Evolutionary conservation across 2,329 filamentous ascomycete species (phyloP).

Genomic region (Endoconidiophora laricicola): DNA sequence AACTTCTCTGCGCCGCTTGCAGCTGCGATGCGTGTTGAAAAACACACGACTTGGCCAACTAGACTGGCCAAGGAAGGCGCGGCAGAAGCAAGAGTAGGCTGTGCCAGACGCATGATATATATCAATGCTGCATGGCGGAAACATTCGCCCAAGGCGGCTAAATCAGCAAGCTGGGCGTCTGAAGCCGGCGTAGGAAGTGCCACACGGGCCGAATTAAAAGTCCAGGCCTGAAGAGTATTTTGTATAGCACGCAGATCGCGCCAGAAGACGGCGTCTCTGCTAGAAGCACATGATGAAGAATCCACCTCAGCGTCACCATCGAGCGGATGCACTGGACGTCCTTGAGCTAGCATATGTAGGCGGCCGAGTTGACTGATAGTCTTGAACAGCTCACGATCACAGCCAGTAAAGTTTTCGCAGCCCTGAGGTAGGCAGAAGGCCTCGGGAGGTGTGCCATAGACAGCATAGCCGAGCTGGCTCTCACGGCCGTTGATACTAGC

Average conservation of each 20-base stretch:
- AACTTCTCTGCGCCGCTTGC: constrained; percentile 68
- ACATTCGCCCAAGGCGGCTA: constrained; percentile 71
- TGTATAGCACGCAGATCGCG: constrained; percentile 71
- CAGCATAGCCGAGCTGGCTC: constrained; percentile 42
- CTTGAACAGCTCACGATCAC: constrained; percentile 74
- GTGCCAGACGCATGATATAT: constrained; percentile 75
- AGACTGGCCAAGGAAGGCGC: constrained; percentile 47
- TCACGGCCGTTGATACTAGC: constrained; percentile 86
- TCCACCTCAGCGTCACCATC: not conserved
- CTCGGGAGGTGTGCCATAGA: constrained; percentile 27
- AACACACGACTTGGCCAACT: constrained; percentile 41
- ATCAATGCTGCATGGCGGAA: constrained; percentile 81
- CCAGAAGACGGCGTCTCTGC: constrained; percentile 41
- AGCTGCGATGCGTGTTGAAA: constrained; percentile 62
- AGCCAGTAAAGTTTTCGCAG: constrained; percentile 73
- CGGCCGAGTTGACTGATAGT: constrained; percentile 69
- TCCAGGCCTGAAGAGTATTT: constrained; percentile 61
- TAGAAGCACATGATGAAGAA: too few species aligned
- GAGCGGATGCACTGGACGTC: constrained; percentile 31
- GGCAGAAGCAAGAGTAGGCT: constrained; percentile 56
- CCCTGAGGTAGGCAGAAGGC: constrained; percentile 38
- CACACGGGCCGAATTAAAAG: constrained; percentile 45
- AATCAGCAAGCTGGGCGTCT: constrained; percentile 50
- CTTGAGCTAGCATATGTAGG: constrained; percentile 68
- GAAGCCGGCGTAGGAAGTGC: constrained; percentile 34